Evolutionary conservation across 352 stramenopile species (phyloP).

Genomic region (Globisporangium alternatum): DNA sequence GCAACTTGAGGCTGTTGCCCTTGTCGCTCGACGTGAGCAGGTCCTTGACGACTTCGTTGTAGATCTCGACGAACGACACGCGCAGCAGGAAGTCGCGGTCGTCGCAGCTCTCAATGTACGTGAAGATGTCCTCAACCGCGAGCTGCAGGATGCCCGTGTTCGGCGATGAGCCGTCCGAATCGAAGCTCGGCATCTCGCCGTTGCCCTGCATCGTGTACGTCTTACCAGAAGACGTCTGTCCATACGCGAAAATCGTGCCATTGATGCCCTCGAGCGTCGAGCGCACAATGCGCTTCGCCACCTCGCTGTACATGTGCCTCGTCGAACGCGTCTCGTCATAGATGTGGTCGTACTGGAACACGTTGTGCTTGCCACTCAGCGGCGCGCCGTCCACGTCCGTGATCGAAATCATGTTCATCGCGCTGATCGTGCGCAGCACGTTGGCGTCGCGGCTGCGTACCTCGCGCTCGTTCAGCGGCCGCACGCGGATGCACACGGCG

Average conservation of each 20-base stretch:
- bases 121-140: slow-evolving; percentile 94
- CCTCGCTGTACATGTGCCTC: slow-evolving; percentile 52
- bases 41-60: slow-evolving; percentile 98
- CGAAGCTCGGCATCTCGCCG: slow-evolving; percentile 17
- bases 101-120: slow-evolving; percentile 66
- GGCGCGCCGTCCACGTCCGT: slow-evolving; percentile 49
- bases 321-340: slow-evolving; percentile 55
- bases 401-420: slow-evolving; percentile 54
- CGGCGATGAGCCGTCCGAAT: slow-evolving; percentile 25
- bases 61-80: slow-evolving; percentile 99
- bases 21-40: slow-evolving; percentile 79
- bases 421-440: slow-evolving; percentile 40
- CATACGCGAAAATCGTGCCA: slow-evolving; percentile 94
- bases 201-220: slow-evolving; percentile 96
- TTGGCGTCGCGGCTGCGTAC: slow-evolving; percentile 32
- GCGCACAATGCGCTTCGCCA: slow-evolving; percentile 66
- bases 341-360: slow-evolving; percentile 82
- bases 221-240: slow-evolving; percentile 95
- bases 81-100: slow-evolving; percentile 94
- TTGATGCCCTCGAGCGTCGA: slow-evolving; percentile 79
- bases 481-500: slow-evolving; percentile 80
- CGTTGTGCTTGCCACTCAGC: slow-evolving; percentile 60
- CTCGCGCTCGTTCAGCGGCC: slow-evolving; percentile 75
- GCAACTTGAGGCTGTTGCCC: slow-evolving; percentile 71
- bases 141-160: slow-evolving; percentile 85